These are phyloP conservation scores for Vigna radiata DNA, from an alignment of 306 rosid species.

Conservation along the genomic window DNA sequence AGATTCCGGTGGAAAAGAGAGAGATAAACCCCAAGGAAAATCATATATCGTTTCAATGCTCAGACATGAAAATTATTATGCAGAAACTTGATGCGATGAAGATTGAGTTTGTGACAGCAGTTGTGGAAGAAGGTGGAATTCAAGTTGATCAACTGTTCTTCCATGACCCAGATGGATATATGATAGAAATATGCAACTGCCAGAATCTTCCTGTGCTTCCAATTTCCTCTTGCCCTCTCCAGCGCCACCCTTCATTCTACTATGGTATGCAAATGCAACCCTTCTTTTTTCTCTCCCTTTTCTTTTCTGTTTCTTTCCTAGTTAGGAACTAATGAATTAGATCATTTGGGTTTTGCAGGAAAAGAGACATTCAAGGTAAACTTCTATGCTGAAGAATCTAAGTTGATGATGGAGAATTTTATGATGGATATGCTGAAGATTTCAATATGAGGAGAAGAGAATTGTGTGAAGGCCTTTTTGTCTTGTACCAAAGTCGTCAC, in stretches of 20 bases:
- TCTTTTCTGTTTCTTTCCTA: neutral
- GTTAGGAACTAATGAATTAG: neutral
- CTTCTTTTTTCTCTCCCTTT: neutral
- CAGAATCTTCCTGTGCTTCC: conserved; percentile 77
- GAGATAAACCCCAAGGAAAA: conserved; percentile 74
- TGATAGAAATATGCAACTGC: conserved; percentile 82
- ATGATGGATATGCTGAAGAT: conserved; percentile 58
- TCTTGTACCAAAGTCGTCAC: no score
- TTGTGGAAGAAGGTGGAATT: conserved; percentile 74
- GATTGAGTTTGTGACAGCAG: conserved; percentile 59
- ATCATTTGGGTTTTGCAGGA: conserved; percentile 45
- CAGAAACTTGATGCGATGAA: conserved; percentile 59
- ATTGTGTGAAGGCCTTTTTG: no score
- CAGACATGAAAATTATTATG: conserved; percentile 55
- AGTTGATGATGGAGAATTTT: conserved; percentile 65
- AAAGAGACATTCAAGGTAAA: conserved; percentile 31
- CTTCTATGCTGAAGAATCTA: conserved; percentile 47
- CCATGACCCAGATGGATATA: conserved; percentile 80
- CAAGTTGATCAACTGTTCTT: conserved; percentile 77
- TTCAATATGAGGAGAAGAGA: conserved; percentile 49
- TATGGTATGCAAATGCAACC: conserved; percentile 36
- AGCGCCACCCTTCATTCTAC: conserved; percentile 38
- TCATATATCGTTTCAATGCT: conserved; percentile 72
- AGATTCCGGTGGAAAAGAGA: conserved; percentile 44
- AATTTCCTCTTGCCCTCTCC: conserved; percentile 57